phyloP scores from a whole-genome alignment of 306 rosid species.

The Parietaria judaica region DNA sequence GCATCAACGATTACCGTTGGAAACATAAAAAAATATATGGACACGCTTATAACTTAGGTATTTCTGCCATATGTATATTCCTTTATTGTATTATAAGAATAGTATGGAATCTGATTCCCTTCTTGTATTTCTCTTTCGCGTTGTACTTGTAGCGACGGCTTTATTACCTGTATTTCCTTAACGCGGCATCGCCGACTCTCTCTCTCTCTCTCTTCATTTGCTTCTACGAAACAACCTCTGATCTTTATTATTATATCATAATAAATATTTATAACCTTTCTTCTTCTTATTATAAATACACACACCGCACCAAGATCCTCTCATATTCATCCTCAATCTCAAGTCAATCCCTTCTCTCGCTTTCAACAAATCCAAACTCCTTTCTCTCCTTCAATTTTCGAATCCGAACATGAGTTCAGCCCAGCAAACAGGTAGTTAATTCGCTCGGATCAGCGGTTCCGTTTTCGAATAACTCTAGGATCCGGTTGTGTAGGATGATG shows the following conservation, averaged over 20 bases:
- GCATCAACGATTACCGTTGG: not conserved
- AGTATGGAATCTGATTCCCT: not conserved
- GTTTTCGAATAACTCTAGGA: no score
- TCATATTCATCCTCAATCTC: not conserved
- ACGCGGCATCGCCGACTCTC: constrained; percentile 17
- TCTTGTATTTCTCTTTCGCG: not conserved
- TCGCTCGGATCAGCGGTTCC: no score
- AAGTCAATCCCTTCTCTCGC: not conserved
- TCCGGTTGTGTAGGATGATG: no score
- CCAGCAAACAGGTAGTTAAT: constrained; percentile 25
- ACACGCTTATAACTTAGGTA: not conserved
- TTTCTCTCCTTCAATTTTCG: not conserved
- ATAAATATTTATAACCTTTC: not conserved
- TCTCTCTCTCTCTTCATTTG: not conserved
- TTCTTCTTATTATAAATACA: constrained; percentile 1
- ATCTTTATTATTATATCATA: not conserved
- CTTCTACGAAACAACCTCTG: constrained; percentile 10
- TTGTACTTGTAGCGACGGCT: not conserved
- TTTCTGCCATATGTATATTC: not conserved
- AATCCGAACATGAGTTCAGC: constrained; percentile 28
- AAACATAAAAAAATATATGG: not conserved
- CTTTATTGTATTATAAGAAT: not conserved
- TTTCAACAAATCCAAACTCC: not conserved
- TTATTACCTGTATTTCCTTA: constrained; percentile 3
- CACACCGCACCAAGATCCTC: not conserved